Evolutionary conservation across 2,329 filamentous ascomycete species (phyloP).

Genomic region (Ceratocystis harringtonii): DNA sequence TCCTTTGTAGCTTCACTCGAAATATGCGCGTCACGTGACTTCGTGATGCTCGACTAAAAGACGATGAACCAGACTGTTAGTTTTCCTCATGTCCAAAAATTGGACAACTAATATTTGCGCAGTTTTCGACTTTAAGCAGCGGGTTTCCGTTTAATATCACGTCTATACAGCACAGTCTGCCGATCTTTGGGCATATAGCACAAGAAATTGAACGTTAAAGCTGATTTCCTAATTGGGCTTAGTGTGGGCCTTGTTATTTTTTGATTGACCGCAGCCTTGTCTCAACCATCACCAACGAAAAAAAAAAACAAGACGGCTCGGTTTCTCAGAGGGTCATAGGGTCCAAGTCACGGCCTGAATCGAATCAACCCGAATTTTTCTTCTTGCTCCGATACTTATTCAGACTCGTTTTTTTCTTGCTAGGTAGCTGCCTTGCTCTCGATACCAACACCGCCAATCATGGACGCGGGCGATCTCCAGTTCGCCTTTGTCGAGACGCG

Average conservation of each 20-base stretch:
- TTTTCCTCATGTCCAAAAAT: background rate
- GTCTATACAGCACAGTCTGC: background rate
- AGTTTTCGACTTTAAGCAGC: too few species aligned
- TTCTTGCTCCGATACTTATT: background rate
- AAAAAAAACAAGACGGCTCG: background rate
- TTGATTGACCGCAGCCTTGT: slow-evolving; percentile 14
- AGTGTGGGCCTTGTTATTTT: slow-evolving; percentile 17
- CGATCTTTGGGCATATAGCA: background rate
- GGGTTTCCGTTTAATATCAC: background rate
- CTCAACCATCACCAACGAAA: slow-evolving; percentile 9
- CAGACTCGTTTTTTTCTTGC: background rate
- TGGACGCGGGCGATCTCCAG: slow-evolving; percentile 47
- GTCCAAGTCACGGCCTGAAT: slow-evolving; percentile 2
- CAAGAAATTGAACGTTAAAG: slow-evolving; percentile 11
- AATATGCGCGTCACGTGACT: background rate
- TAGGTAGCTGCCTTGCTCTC: background rate
- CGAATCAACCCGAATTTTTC: background rate
- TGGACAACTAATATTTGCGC: too few species aligned
- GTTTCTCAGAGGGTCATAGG: background rate
- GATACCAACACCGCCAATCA: slow-evolving; percentile 25
- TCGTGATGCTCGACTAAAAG: background rate
- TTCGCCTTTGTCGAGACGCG: slow-evolving; percentile 77
- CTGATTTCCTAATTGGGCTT: slow-evolving; percentile 19
- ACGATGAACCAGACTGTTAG: background rate
- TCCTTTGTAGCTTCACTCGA: background rate